Conservation (phyloP, 768 basidiomycete species). For the Suillus weaverae region DNA sequence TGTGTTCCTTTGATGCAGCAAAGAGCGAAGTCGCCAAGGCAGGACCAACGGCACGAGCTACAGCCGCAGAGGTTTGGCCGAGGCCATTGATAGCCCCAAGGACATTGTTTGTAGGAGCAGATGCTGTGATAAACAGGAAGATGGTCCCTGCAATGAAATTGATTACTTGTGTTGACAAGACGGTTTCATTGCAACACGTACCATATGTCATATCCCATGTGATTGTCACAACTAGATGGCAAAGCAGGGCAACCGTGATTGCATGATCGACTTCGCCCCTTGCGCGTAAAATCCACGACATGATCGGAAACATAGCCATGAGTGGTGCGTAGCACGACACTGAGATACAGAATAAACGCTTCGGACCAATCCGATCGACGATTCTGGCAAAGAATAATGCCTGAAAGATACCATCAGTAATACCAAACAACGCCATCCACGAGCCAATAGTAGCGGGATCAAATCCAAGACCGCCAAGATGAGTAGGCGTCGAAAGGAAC, state of each 20-base stretch:
- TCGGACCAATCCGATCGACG: slow-evolving; percentile 42
- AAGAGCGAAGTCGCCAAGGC: slow-evolving; percentile 51
- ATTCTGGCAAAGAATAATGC: slow-evolving; percentile 39
- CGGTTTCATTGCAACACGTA: slow-evolving; percentile 21
- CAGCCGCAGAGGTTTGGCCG: slow-evolving; percentile 46
- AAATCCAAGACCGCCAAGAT: slow-evolving; percentile 44
- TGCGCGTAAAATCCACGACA: slow-evolving; percentile 38
- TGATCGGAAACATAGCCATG: slow-evolving; percentile 45
- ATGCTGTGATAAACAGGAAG: slow-evolving; percentile 52
- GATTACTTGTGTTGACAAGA: background rate
- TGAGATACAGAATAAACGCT: slow-evolving; percentile 39
- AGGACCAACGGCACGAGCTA: slow-evolving; percentile 51
- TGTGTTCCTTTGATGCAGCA: slow-evolving; percentile 49
- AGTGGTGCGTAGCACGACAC: slow-evolving; percentile 40
- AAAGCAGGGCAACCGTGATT: slow-evolving; percentile 38
- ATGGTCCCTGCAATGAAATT: slow-evolving; percentile 42
- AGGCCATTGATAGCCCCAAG: slow-evolving; percentile 62
- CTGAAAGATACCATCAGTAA: slow-evolving; percentile 41
- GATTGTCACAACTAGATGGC: slow-evolving; percentile 26
- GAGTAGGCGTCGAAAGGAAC: slow-evolving; percentile 44
- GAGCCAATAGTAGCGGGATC: slow-evolving; percentile 42
- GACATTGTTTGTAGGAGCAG: slow-evolving; percentile 52
- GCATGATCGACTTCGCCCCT: slow-evolving; percentile 32
- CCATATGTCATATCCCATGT: slow-evolving; percentile 45
- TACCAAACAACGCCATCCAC: slow-evolving; percentile 36